Evolutionary conservation across 768 basidiomycete genomes (phyloP).

Genomic region (Lactarius deliciosus): DNA sequence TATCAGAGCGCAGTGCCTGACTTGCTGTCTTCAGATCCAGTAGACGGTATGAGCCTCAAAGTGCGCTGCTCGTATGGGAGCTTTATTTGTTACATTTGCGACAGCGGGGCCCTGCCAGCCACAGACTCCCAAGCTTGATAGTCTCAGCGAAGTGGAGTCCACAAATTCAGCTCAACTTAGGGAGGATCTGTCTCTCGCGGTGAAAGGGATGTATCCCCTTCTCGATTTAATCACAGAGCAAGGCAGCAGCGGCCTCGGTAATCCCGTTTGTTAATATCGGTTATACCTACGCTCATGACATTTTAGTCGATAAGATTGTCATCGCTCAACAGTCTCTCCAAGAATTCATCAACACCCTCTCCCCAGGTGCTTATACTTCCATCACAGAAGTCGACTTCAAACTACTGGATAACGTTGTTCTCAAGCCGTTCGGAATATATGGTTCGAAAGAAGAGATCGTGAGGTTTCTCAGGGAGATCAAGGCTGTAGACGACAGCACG

Average conservation of each 20-base stretch:
- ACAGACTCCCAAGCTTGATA: background rate
- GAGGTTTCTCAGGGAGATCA: background rate
- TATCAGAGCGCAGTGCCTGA: too few species aligned
- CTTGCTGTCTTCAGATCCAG: too few species aligned
- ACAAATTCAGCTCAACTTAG: background rate
- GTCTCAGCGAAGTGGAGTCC: background rate
- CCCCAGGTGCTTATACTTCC: background rate
- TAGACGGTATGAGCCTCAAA: too few species aligned
- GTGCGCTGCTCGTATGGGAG: background rate
- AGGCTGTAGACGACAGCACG: background rate
- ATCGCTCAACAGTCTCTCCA: background rate
- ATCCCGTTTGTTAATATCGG: background rate
- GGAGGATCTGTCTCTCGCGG: background rate
- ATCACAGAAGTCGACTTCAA: background rate
- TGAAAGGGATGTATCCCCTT: background rate
- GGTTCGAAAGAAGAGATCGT: background rate
- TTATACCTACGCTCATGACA: background rate
- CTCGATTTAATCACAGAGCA: background rate
- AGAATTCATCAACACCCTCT: background rate
- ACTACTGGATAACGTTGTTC: background rate
- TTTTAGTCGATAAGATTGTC: background rate
- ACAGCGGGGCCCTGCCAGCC: background rate
- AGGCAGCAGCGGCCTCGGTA: background rate
- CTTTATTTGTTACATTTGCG: background rate
- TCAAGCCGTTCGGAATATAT: background rate